Evolutionary conservation across 257 asterid genomes (phyloP), one percentile per base, ranked within the genome.

Genomic region (Solanum paucissectum): DNA sequence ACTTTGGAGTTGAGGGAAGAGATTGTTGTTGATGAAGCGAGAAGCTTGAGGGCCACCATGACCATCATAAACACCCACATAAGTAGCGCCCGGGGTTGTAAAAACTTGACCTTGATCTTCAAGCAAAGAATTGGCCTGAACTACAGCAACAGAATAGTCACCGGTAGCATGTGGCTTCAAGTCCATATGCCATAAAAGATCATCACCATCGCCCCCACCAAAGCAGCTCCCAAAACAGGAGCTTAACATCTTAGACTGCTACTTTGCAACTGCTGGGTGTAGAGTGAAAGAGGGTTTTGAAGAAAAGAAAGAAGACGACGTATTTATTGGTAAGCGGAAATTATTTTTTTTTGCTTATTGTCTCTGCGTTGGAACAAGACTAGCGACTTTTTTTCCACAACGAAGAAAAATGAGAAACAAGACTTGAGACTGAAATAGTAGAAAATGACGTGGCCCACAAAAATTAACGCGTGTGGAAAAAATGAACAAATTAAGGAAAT

Each of bases 21-120:
- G 91, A 62, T 88, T 88, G 71, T 86, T 87, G 83, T 84, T 86
- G 66, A 91, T 90, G 88, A 90, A 91, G 20, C 92, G 92, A 52
- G 93, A 90, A 73, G 93, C 93, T 90, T 91, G 83, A 83, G 92
- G 91, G 20, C 92, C 93, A 34, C 93, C 93, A 21, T 91, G 93
- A 85, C 93, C 93, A 87, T 91, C 92, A 82, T 91, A 91, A 89
- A 91, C 92, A 21, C 93, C 92, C 40, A 91, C 73, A 90, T 89
- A 91, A 55, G 93, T 91, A 81, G 90, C 90, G 33, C 89, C 55
- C 4, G 92, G 87, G 0, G 92, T 90, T 52, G 93, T 90, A 7
- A 90, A 84, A 81, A 91, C 92, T 79, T 90, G 92, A 82, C 86
- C 90, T 83, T 91, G 93, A 42, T 91, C 93, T 88, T 91, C 93